A percentile compares a stretch with the other conserved stretches of the same genome.
These are phyloP conservation scores for Rhodotorula diobovata DNA, from an alignment of 768 basidiomycete genomes.

Conservation along the genomic window DNA sequence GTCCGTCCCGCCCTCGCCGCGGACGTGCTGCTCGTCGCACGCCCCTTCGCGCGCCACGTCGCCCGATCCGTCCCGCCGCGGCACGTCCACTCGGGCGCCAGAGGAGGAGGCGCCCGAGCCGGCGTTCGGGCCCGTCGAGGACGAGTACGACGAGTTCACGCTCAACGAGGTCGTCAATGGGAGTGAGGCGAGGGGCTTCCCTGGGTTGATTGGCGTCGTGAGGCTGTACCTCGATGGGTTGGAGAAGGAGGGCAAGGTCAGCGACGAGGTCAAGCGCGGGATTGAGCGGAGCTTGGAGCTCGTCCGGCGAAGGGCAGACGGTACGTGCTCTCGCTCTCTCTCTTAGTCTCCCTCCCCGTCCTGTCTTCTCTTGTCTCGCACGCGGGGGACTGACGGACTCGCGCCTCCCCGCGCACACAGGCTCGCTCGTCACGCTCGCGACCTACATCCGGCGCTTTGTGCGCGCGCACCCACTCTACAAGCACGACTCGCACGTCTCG, in stretches of 20 bases:
- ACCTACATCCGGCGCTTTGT: conserved; percentile 93
- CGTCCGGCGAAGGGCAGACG: conserved; percentile 70
- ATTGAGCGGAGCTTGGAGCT: conserved; percentile 70
- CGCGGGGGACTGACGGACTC: neutral
- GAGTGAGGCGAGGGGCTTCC: conserved; percentile 55
- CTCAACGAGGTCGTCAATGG: conserved; percentile 91
- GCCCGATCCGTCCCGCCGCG: neutral
- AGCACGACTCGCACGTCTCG: conserved; percentile 83
- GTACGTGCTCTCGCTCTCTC: conserved; percentile 52
- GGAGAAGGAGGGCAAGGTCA: conserved; percentile 53
- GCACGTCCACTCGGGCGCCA: too few species aligned
- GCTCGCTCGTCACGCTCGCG: conserved; percentile 76
- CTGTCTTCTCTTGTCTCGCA: neutral
- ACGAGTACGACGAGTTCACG: conserved; percentile 89
- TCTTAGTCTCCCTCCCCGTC: too few species aligned
- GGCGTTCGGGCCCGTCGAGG: conserved; percentile 55
- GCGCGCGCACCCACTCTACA: conserved; percentile 81
- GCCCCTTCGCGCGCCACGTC: conserved; percentile 37
- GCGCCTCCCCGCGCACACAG: conserved; percentile 43
- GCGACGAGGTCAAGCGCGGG: conserved; percentile 55
- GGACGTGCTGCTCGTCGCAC: conserved; percentile 25
- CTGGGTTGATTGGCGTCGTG: conserved; percentile 33
- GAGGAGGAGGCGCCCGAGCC: neutral
- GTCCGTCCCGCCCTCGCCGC: conserved; percentile 3
- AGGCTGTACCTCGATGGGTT: conserved; percentile 70